Evolutionary conservation across 129 eudicot genomes (phyloP), one percentile per base, ranked within the genome.

Genomic region (Artemisia argyi): DNA sequence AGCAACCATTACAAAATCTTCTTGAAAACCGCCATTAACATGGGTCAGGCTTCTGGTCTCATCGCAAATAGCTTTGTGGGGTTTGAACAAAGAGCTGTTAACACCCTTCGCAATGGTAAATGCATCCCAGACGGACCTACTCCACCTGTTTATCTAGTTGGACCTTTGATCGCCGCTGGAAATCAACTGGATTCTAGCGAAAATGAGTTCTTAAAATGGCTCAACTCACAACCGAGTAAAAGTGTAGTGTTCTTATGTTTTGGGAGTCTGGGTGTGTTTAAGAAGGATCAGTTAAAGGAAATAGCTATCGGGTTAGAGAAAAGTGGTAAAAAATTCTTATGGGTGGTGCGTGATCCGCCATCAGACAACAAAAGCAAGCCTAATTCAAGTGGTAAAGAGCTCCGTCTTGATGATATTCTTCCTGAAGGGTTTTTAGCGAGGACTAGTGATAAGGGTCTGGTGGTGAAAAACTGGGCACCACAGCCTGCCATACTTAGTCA

Each of bases 201-300:
- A 17, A 65, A 79, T 1, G 88, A 77, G 55, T 87, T 95, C 70
- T 70, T 87, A 68, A 67, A 44, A 20, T 91, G 97, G 95, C 75
- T 91, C 9, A 66, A 83, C 16, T 46, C 72, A 12, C 88, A 90
- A 47, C 96, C 94, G 3, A 58, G 76, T 35, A 47, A 11, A 57
- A 87, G 91, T 58, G 94, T 87, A 1, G 79, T 90, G 74, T 87
- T 85, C 67, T 66, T 90, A 22, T 81, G 94, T 17, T 87, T 90
- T 54, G 97, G 89, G 48, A 83, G 97, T 30, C 48, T 59, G 81
- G 94, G 97, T 3, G n/a, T 74, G 65, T 81, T 87, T 15, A 57
- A 76, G 11, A 73, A 42, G 10, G 71, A 77, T 5, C 94, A 87
- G 42, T 44, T 85, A 44, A 72, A 53, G 53, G 97, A 90, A 42